Conservation (phyloP, 768 basidiomycete species). For the Serendipita vermifera region DNA sequence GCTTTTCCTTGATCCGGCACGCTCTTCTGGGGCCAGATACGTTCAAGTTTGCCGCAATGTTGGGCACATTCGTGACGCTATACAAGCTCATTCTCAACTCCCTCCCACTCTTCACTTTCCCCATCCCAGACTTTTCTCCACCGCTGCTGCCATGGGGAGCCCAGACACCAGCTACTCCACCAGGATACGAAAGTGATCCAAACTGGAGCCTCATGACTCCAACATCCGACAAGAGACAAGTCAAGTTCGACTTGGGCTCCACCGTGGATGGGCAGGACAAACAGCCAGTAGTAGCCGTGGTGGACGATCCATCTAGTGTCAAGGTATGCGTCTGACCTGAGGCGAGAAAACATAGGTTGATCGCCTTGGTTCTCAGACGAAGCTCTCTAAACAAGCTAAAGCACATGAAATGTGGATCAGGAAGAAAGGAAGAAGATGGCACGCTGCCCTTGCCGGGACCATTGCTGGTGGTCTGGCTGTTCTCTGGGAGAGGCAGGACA, state of each 20-base stretch:
- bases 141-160: constrained; percentile 16
- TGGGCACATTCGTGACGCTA: constrained; percentile 63
- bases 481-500: constrained; percentile 57
- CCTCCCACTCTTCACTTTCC: constrained; percentile 55
- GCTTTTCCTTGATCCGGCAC: constrained; percentile 55
- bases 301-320: background rate
- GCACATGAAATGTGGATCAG: constrained; percentile 50
- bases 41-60: constrained; percentile 74
- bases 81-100: constrained; percentile 73
- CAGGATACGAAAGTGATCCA: constrained; percentile 1
- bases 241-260: constrained; percentile 2
- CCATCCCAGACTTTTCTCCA: constrained; percentile 23
- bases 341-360: background rate
- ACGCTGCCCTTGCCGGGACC: constrained; percentile 66
- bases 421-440: constrained; percentile 63
- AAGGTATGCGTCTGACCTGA: constrained; percentile 9
- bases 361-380: constrained; percentile 18
- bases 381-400: constrained; percentile 48
- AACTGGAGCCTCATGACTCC: constrained; percentile 6
- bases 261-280: background rate
- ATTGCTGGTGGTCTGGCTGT: constrained; percentile 61
- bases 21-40: constrained; percentile 78
- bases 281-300: background rate
- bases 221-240: background rate
- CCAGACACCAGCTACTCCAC: constrained; percentile 9